phyloP scores from a whole-genome alignment of 2,329 filamentous ascomycete genomes.

The Monosporascus ibericus region DNA sequence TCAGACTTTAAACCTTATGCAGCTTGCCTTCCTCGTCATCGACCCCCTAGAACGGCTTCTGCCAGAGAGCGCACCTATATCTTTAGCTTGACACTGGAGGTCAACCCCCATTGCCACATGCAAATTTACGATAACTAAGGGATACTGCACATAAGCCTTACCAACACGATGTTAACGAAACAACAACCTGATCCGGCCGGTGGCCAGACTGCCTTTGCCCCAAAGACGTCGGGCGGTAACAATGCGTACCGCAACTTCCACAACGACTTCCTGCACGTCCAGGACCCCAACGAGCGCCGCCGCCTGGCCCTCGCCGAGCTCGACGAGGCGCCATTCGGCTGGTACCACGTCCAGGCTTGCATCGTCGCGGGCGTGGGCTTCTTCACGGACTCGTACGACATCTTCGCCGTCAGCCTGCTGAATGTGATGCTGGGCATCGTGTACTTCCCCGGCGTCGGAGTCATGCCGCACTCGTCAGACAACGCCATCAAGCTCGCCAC shows the following conservation, averaged over 20 bases:
- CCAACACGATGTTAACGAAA: slow-evolving; percentile 15
- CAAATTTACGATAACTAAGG: neutral
- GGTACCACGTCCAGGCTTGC: slow-evolving; percentile 72
- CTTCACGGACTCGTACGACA: slow-evolving; percentile 82
- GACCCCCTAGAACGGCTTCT: neutral
- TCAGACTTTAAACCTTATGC: neutral
- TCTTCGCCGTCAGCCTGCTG: slow-evolving; percentile 70
- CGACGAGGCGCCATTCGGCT: slow-evolving; percentile 75
- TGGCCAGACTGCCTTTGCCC: slow-evolving; percentile 4
- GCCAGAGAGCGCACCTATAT: neutral
- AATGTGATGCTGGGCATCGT: slow-evolving; percentile 75
- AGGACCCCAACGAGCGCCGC: slow-evolving; percentile 72
- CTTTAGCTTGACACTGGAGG: neutral
- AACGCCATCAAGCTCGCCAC: slow-evolving; percentile 83
- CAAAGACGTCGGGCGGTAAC: slow-evolving; percentile 58
- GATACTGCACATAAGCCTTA: neutral
- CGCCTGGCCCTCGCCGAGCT: slow-evolving; percentile 75
- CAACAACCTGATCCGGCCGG: slow-evolving; percentile 2
- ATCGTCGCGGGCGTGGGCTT: slow-evolving; percentile 79
- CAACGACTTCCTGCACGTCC: slow-evolving; percentile 60
- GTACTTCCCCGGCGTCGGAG: slow-evolving; percentile 56
- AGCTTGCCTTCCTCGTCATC: neutral
- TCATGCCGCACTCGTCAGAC: slow-evolving; percentile 62
- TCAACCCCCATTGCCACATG: too few species aligned
- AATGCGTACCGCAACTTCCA: slow-evolving; percentile 72